Conservation (phyloP, 352 stramenopile species). For the Phytophthora sojae region DNA sequence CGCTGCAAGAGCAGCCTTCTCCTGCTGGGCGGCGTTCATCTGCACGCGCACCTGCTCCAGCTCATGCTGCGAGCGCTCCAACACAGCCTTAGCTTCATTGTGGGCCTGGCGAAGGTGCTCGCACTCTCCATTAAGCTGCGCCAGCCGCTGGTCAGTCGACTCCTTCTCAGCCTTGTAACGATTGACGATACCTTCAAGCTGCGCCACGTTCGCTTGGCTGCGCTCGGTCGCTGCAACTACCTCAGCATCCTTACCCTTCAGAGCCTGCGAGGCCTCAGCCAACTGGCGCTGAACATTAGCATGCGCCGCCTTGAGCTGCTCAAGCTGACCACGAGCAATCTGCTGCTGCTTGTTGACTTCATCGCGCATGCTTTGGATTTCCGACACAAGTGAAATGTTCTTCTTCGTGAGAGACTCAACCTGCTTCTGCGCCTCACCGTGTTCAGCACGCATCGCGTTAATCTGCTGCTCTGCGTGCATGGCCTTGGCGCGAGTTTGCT, state of each 20-base stretch:
- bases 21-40: conserved; percentile 52
- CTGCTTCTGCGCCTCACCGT: conserved; percentile 53
- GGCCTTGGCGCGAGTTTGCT: conserved; percentile 49
- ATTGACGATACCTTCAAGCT: conserved; percentile 35
- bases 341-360: conserved; percentile 59
- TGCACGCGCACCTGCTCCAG: conserved; percentile 41
- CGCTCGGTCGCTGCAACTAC: conserved; percentile 37
- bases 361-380: conserved; percentile 57
- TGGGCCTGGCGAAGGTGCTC: conserved; percentile 35
- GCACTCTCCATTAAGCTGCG: conserved; percentile 38
- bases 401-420: conserved; percentile 71
- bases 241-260: conserved; percentile 51
- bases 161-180: conserved; percentile 39
- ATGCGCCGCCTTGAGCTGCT: conserved; percentile 46
- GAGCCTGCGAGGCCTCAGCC: conserved; percentile 32
- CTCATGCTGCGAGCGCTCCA: conserved; percentile 36
- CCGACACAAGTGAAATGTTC: conserved; percentile 61
- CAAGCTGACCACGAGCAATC: conserved; percentile 33
- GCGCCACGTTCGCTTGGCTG: conserved; percentile 43
- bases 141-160: conserved; percentile 29
- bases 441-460: conserved; percentile 41
- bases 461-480: conserved; percentile 59
- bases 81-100: conserved; percentile 24
- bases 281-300: conserved; percentile 49
- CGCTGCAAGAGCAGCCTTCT: conserved; percentile 46